phyloP scores from a whole-genome alignment of 2,329 filamentous ascomycete genomes.

The Kalaharituber pfeilii region DNA sequence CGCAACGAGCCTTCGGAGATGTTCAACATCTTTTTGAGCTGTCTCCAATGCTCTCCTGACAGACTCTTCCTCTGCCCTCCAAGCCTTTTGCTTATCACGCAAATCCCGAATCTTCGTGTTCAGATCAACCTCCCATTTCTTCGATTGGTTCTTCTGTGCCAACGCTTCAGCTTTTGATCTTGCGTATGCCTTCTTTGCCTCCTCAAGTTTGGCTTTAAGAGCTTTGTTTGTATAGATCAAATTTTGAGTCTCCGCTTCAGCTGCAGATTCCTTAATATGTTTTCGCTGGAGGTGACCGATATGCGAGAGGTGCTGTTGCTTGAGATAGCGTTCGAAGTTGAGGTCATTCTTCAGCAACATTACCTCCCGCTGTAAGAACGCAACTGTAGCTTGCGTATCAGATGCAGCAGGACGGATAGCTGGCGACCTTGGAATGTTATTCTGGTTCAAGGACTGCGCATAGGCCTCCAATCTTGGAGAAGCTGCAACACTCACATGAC shows the following conservation, averaged over 20 bases:
- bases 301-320: slow-evolving; percentile 64
- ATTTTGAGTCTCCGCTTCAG: slow-evolving; percentile 67
- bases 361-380: slow-evolving; percentile 54
- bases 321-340: slow-evolving; percentile 68
- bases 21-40: slow-evolving; percentile 43
- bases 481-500: slow-evolving; percentile 18
- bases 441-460: slow-evolving; percentile 24
- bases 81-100: slow-evolving; percentile 52
- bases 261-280: slow-evolving; percentile 58
- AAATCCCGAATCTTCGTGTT: slow-evolving; percentile 47
- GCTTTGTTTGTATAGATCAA: slow-evolving; percentile 59
- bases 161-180: slow-evolving; percentile 56
- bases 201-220: slow-evolving; percentile 53
- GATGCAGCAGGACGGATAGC: slow-evolving; percentile 23
- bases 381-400: slow-evolving; percentile 27
- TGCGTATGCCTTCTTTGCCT: slow-evolving; percentile 51
- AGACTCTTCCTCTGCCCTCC: slow-evolving; percentile 39
- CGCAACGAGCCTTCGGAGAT: slow-evolving; percentile 47
- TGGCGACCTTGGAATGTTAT: slow-evolving; percentile 20
- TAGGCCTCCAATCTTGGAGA: slow-evolving; percentile 23
- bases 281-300: slow-evolving; percentile 61
- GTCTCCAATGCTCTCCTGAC: slow-evolving; percentile 42
- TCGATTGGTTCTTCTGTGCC: slow-evolving; percentile 51
- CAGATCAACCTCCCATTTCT: slow-evolving; percentile 61
- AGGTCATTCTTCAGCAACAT: slow-evolving; percentile 61